Percentiles rank a stretch among this genome's conserved stretches.
These are phyloP conservation scores for Iris macrosiphon DNA, from an alignment of 106 monocot genomes.

Conservation along the genomic window DNA sequence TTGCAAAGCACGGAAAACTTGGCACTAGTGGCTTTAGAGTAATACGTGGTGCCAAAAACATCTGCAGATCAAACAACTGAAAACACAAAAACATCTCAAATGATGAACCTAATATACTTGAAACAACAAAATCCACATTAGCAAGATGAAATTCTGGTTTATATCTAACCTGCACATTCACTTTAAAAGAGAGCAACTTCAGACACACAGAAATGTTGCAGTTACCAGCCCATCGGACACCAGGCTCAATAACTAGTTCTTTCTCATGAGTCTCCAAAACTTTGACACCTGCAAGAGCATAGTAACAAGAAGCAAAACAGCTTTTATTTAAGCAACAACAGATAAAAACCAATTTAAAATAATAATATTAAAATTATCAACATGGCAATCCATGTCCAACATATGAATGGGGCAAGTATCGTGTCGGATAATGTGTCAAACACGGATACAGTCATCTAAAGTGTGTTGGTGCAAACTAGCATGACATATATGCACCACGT, in stretches of 20 bases:
- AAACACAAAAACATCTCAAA: neutral
- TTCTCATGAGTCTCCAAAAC: constrained; percentile 75
- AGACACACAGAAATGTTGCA: constrained; percentile 41
- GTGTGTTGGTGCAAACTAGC: too few relatives aligned
- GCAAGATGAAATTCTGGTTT: too few relatives aligned
- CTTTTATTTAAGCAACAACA: neutral
- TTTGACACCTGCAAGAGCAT: constrained; percentile 53
- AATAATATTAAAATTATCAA: neutral
- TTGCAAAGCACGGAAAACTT: constrained; percentile 75
- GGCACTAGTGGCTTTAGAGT: constrained; percentile 75
- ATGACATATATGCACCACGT: too few relatives aligned
- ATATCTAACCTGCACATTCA: constrained; percentile 54
- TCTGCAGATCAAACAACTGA: constrained; percentile 57
- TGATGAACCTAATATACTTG: neutral
- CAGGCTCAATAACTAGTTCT: constrained; percentile 63
- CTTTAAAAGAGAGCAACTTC: constrained; percentile 38
- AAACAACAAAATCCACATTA: too few relatives aligned
- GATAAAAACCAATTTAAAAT: neutral
- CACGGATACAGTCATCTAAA: too few relatives aligned
- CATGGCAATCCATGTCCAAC: too few relatives aligned
- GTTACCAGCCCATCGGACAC: constrained; percentile 73
- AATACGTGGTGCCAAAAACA: constrained; percentile 47
- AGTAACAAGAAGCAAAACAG: neutral
- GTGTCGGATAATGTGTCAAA: too few relatives aligned
- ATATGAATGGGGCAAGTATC: too few relatives aligned